A percentile compares a stretch with the other conserved stretches of the same genome.
phyloP scores from a whole-genome alignment of 139 green algal species.

The Chlorella sorokiniana region DNA sequence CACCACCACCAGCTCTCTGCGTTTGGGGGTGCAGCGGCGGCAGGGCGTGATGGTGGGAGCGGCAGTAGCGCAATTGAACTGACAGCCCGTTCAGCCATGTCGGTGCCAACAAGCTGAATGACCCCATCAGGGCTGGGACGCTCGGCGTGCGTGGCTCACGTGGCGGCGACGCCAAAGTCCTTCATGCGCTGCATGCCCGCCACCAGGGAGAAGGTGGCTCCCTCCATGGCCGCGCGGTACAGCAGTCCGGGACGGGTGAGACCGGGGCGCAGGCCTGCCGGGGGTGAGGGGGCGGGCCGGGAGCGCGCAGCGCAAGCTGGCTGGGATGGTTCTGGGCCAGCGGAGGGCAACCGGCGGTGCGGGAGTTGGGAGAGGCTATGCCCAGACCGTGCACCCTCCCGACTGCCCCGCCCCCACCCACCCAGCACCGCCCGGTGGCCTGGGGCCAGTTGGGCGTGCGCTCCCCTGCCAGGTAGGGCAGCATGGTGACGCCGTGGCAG shows the following conservation, averaged over 20 bases:
- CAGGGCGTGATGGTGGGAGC: neutral
- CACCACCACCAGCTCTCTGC: conserved; percentile 73
- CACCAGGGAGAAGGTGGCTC: conserved; percentile 78
- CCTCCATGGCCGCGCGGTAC: conserved; percentile 88
- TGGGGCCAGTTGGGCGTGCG: conserved; percentile 90
- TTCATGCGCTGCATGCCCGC: conserved; percentile 52
- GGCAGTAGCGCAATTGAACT: neutral
- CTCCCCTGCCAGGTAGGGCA: conserved; percentile 87
- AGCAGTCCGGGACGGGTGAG: conserved; percentile 65
- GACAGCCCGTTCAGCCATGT: neutral
- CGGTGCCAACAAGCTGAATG: neutral
- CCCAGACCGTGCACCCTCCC: too few relatives aligned
- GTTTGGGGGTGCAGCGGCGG: too few relatives aligned
- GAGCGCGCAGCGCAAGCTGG: neutral
- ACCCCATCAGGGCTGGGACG: neutral
- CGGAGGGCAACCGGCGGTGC: neutral
- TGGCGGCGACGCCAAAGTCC: conserved; percentile 47
- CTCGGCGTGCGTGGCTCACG: conserved; percentile 19
- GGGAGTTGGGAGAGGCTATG: neutral
- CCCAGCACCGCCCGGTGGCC: conserved; percentile 71
- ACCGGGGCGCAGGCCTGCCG: conserved; percentile 49
- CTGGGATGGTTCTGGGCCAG: too few relatives aligned
- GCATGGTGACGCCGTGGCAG: conserved; percentile 70
- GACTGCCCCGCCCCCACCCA: too few relatives aligned
- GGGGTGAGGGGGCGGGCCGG: neutral